Conservation (phyloP, 345 rosid genomes). For the Mallotus nudiflorus region DNA sequence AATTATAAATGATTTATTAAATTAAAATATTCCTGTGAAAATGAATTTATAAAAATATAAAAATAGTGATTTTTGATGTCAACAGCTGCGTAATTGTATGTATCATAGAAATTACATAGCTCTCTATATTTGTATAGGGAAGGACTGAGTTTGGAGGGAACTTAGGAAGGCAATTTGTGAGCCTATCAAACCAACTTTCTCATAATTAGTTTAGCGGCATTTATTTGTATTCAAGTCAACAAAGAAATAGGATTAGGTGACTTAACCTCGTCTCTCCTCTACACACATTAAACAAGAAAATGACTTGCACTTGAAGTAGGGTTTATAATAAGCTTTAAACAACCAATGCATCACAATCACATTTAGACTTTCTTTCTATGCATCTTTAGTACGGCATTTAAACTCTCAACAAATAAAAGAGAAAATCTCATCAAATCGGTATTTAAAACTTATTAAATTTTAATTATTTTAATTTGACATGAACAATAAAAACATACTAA, state of each 20-base stretch:
- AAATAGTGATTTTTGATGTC: no score
- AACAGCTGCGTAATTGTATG: no score
- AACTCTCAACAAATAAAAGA: neutral
- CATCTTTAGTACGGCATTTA: neutral
- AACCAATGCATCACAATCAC: neutral
- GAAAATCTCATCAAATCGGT: no score
- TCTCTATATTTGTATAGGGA: no score
- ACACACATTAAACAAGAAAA: neutral
- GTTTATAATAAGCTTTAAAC: no score
- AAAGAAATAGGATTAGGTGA: constrained; percentile 39
- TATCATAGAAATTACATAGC: no score
- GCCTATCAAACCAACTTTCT: neutral
- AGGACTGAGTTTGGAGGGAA: neutral
- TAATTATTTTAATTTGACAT: no score
- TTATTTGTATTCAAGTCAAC: constrained; percentile 22
- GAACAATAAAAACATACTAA: no score
- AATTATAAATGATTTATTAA: no score
- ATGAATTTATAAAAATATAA: no score
- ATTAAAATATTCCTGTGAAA: no score
- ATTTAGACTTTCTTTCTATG: neutral
- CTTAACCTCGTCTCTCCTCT: constrained; percentile 22
- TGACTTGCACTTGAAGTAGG: neutral
- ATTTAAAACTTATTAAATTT: no score
- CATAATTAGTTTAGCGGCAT: neutral
- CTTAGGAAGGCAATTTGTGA: neutral